phyloP scores from a whole-genome alignment of 352 stramenopile species.

The Peronospora tabacina region DNA sequence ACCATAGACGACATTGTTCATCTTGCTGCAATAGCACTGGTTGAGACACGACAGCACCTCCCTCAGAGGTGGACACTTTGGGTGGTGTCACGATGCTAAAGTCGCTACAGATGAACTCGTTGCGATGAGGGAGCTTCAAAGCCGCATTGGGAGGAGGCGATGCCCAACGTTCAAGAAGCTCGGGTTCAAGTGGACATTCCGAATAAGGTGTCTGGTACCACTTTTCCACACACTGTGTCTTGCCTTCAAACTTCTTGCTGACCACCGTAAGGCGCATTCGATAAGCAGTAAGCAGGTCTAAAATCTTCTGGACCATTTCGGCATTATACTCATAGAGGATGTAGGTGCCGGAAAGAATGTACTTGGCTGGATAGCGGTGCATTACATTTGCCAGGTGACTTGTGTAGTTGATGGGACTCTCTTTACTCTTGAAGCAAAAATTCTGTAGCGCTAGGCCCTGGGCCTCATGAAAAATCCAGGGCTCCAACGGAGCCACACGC shows the following conservation, averaged over 20 bases:
- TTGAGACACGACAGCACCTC: constrained; percentile 1
- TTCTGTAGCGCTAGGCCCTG: constrained; percentile 47
- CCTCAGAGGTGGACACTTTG: constrained; percentile 28
- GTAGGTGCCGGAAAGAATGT: constrained; percentile 54
- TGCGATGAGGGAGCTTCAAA: constrained; percentile 50
- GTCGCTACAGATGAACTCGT: constrained; percentile 75
- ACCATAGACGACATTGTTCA: constrained; percentile 58
- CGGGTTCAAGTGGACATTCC: constrained; percentile 26
- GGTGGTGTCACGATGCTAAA: constrained; percentile 50
- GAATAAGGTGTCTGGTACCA: constrained; percentile 71
- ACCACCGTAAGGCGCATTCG: constrained; percentile 61
- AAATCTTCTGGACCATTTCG: constrained; percentile 39
- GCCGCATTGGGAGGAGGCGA: constrained; percentile 21
- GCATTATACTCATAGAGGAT: constrained; percentile 63
- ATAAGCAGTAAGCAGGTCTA: constrained; percentile 40
- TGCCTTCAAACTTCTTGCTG: constrained; percentile 57
- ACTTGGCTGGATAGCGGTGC: constrained; percentile 53
- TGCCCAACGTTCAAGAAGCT: constrained; percentile 38
- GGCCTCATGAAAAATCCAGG: constrained; percentile 67
- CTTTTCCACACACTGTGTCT: constrained; percentile 39
- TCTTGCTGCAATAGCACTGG: constrained; percentile 43
- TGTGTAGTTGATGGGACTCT: constrained; percentile 62
- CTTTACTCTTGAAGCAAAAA: constrained; percentile 77
- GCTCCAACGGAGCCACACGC: constrained; percentile 29
- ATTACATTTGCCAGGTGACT: constrained; percentile 60